A percentile compares a stretch with the other conserved stretches of the same genome.
Conservation (phyloP, 768 basidiomycete genomes). For the Tricholoma saponaceum region DNA sequence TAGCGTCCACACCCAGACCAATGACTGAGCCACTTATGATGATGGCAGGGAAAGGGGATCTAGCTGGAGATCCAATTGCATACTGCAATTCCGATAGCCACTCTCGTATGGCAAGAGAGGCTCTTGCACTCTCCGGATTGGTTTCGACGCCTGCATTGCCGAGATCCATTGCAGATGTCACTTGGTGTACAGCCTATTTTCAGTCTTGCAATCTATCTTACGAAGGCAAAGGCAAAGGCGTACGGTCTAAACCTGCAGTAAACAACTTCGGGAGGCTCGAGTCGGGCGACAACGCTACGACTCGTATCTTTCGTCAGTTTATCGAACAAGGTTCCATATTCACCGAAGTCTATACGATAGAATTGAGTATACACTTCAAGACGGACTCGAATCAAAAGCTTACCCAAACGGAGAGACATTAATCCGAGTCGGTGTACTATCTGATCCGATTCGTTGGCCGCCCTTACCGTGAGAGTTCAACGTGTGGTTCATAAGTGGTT, state of each 20-base stretch:
- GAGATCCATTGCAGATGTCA: conserved; percentile 26
- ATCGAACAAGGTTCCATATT: conserved; percentile 61
- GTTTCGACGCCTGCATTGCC: conserved; percentile 17
- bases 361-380: neutral
- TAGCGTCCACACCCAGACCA: too few species aligned
- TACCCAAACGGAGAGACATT: conserved; percentile 61
- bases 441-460: neutral
- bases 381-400: neutral
- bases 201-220: neutral
- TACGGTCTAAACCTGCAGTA: conserved; percentile 82
- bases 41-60: too few species aligned
- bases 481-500: conserved; percentile 42
- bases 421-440: conserved; percentile 57
- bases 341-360: conserved; percentile 58
- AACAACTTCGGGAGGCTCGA: conserved; percentile 67
- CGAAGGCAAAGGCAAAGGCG: conserved; percentile 15
- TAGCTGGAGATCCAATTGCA: too few species aligned
- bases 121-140: conserved; percentile 46
- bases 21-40: too few species aligned
- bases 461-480: conserved; percentile 40
- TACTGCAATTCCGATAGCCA: too few species aligned
- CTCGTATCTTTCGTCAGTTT: conserved; percentile 48
- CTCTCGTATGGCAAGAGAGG: too few species aligned
- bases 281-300: conserved; percentile 71
- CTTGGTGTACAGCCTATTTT: conserved; percentile 13